A percentile compares a stretch with the other conserved stretches of the same genome.
Conservation (phyloP, 2,329 filamentous ascomycete genomes). For the Epichloe hybrida region DNA sequence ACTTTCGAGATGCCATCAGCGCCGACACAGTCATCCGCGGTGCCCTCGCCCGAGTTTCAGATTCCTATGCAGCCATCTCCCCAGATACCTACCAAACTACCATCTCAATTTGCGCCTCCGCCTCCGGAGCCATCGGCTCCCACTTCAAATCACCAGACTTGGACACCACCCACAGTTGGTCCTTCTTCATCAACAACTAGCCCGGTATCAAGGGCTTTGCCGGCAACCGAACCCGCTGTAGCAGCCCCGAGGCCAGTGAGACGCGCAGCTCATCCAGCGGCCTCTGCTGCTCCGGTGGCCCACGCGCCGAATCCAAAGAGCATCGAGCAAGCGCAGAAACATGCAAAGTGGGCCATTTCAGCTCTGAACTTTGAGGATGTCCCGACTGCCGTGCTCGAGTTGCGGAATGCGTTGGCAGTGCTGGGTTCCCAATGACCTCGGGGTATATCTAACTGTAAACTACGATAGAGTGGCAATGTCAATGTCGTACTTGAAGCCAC, state of each 20-base stretch:
- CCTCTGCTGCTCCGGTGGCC: slow-evolving; percentile 3
- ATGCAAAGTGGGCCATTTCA: slow-evolving; percentile 93
- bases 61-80: slow-evolving; percentile 17
- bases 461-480: too few species aligned
- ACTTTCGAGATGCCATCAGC: slow-evolving; percentile 10
- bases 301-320: slow-evolving; percentile 31
- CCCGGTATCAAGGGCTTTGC: background rate
- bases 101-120: slow-evolving; percentile 12
- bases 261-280: slow-evolving; percentile 1
- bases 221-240: background rate
- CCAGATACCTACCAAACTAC: slow-evolving; percentile 14
- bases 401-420: slow-evolving; percentile 58
- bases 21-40: slow-evolving; percentile 8
- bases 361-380: slow-evolving; percentile 95
- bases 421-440: slow-evolving; percentile 43
- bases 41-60: slow-evolving; percentile 6
- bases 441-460: too few species aligned
- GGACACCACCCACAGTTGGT: slow-evolving; percentile 5
- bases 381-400: slow-evolving; percentile 72
- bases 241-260: slow-evolving; percentile 7
- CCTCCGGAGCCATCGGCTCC: slow-evolving; percentile 8
- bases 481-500: too few species aligned
- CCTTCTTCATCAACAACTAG: slow-evolving; percentile 1
- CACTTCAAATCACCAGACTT: slow-evolving; percentile 6
- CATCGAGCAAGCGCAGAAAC: slow-evolving; percentile 76